Evolutionary conservation across 2,329 filamentous ascomycete species (phyloP), one percentile per base, ranked within the genome.

Genomic region (Zymoseptoria passerinii): DNA sequence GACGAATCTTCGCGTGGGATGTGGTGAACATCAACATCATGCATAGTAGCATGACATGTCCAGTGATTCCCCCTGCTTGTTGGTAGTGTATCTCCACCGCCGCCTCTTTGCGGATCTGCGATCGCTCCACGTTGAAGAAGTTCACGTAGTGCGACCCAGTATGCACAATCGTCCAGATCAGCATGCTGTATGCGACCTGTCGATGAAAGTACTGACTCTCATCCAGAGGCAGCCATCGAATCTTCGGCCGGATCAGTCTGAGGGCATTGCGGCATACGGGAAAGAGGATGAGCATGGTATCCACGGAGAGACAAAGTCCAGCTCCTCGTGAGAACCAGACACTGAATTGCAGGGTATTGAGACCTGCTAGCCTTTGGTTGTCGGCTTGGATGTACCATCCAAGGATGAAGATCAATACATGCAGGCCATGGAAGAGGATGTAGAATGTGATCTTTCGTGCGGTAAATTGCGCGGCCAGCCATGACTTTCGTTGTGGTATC

Each of bases 11-110:
- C 68, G 88, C 83, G 71, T 99, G 94, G 2, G 94, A 88, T 0
- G 92, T 96, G 1, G 94, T 99, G 77, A 95, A 99, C 81, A 99
- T 99, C 63, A 99, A 77, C 63, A 99, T 78, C 94, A 99, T 99
- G 81, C 92, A 97, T n/a, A 99, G 80, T 27, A 97, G 83, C 94
- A 99, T 99, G 62, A 96, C 83, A 74, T 99, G 94, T 6, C 94
- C 94, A 1, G 94, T 99, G 62, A 97, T 88, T 61, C 94, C 94
- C 68, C 90, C 92, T 53, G 91, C 83, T 71, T 96, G 83, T 1
- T 84, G 82, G 73, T 96, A 99, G 74, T 97, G 94, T 63, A 97
- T 96, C 70, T 97, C 81, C 6, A 97, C 75, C 3, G 94, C 94
- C 3, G 85, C 84, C 52, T 89, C 82, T 2, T 87, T 86, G 55